A percentile compares a stretch with the other conserved stretches of the same genome.
phyloP scores from a whole-genome alignment of 371 early-diverging fungal species.

The Cladochytrium tenue region DNA sequence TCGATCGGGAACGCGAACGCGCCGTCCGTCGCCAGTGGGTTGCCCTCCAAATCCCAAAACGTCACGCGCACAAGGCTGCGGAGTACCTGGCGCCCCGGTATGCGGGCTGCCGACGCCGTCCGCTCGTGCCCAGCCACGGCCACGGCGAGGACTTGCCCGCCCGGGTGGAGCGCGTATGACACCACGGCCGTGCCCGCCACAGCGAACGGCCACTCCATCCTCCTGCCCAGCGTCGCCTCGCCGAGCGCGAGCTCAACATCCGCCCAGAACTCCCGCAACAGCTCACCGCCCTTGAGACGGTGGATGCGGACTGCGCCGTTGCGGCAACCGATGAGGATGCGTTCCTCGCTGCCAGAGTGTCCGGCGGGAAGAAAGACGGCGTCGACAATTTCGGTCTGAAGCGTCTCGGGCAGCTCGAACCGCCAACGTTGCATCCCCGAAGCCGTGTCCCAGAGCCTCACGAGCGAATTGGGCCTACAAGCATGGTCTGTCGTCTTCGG shows the following conservation, averaged over 20 bases:
- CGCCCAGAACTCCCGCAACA: conserved; percentile 27
- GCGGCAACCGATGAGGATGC: conserved; percentile 21
- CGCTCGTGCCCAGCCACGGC: conserved; percentile 25
- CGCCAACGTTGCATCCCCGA: conserved; percentile 6
- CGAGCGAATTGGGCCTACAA: conserved; percentile 11
- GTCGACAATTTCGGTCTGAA: conserved; percentile 15
- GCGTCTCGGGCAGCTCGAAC: conserved; percentile 21
- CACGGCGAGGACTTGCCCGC: conserved; percentile 20
- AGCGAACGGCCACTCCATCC: conserved; percentile 25
- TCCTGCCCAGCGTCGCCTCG: conserved; percentile 20
- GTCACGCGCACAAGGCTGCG: conserved; percentile 17
- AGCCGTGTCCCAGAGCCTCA: conserved; percentile 25
- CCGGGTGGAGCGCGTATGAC: conserved; percentile 23
- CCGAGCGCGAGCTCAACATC: conserved; percentile 23
- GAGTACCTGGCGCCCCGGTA: conserved; percentile 15
- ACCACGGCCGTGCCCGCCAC: conserved; percentile 19
- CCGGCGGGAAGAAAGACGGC: conserved; percentile 16
- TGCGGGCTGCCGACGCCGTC: conserved; percentile 2
- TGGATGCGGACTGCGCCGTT: conserved; percentile 22
- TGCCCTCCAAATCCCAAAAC: conserved; percentile 30
- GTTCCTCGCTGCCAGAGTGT: conserved; percentile 8
- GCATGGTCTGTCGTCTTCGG: not conserved
- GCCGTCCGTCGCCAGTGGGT: conserved; percentile 4
- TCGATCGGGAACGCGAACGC: conserved; percentile 22
- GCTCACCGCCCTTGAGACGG: conserved; percentile 12